Percentiles rank a stretch among this genome's conserved stretches.
Evolutionary conservation across 768 basidiomycete species (phyloP).

Genomic region (Leccinum fibrillosum): DNA sequence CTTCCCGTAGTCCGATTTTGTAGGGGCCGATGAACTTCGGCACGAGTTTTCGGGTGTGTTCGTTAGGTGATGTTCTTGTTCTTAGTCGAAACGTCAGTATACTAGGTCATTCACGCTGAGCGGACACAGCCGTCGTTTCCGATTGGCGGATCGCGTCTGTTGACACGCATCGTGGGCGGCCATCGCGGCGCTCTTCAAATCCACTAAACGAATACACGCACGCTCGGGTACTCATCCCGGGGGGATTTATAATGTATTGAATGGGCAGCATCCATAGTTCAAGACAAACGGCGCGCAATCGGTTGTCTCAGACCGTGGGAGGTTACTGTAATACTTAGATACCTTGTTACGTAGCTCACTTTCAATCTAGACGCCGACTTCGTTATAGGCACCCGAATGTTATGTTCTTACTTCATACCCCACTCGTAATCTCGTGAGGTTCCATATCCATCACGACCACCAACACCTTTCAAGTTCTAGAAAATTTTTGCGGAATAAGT

Average conservation of each 20-base stretch:
- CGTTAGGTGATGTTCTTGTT: not conserved
- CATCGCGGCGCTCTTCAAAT: conserved; percentile 32
- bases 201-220: conserved; percentile 22
- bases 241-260: not conserved
- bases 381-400: no score
- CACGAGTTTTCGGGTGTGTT: not conserved
- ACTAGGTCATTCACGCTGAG: not conserved
- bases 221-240: conserved; percentile 23
- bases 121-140: not conserved
- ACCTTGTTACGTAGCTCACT: no score
- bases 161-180: conserved; percentile 16
- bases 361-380: no score
- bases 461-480: no score
- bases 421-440: no score
- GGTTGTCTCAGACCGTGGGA: conserved; percentile 8
- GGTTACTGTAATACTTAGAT: not conserved
- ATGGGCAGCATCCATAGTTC: not conserved
- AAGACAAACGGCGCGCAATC: conserved; percentile 21
- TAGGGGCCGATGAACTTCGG: not conserved
- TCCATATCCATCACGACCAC: no score
- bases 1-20: conserved; percentile 7
- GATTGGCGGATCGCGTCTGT: conserved; percentile 33
- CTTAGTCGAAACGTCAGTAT: not conserved
- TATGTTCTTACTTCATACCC: no score
- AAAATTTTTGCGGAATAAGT: no score